A percentile compares a stretch with the other conserved stretches of the same genome.
Conservation (phyloP, 257 asterid genomes). For the Solanum pinnatisectum region DNA sequence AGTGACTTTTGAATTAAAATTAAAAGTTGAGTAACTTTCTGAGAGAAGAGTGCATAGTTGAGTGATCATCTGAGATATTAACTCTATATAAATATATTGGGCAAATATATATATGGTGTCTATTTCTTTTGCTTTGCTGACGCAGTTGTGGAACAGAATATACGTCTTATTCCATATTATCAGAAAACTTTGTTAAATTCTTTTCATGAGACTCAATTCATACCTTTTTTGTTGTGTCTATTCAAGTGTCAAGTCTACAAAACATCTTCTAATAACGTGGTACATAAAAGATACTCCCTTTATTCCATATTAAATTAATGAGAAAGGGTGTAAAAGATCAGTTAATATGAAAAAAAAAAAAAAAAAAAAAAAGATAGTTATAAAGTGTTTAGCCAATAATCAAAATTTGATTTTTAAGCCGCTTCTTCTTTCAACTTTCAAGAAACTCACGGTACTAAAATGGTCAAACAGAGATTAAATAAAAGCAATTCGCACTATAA, state of each 20-base stretch:
- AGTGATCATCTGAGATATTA: no score
- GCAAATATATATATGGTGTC: no score
- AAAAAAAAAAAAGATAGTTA: neutral
- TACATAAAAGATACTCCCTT: neutral
- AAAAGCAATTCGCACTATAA: neutral
- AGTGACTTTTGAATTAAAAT: no score
- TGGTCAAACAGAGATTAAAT: neutral
- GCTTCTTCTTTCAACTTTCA: neutral
- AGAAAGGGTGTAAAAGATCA: no score
- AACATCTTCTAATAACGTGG: constrained; percentile 17
- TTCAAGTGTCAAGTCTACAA: neutral
- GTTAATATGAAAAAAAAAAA: no score
- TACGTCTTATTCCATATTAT: neutral
- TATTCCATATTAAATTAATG: no score
- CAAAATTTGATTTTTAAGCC: neutral
- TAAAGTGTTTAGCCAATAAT: neutral
- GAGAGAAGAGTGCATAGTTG: no score
- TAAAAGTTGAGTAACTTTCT: no score
- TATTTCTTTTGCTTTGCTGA: neutral
- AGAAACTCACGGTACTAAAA: neutral
- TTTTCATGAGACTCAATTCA: neutral
- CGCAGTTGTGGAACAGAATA: neutral
- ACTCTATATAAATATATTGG: neutral
- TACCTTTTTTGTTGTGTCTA: no score
- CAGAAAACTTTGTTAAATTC: neutral